Evolutionary conservation across 2,329 filamentous ascomycete genomes (phyloP), one percentile per base, ranked within the genome.

Genomic region (Tolypocladium tundrense): DNA sequence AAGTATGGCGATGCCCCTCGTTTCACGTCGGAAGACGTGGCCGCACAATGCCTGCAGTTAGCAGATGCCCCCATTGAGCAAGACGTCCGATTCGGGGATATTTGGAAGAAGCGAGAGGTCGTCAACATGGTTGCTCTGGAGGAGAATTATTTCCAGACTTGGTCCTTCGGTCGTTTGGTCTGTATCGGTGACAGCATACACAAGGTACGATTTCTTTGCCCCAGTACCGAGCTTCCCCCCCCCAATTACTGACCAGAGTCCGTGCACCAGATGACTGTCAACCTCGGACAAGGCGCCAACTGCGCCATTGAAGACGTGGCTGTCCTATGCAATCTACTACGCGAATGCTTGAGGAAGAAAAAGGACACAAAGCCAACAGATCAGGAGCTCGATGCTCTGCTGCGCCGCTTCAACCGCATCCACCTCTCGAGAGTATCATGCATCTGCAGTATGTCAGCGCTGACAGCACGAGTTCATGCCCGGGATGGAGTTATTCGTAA

Each of bases 131-230:
- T 54, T 19, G 42, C 53, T 19, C 24, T 55, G 8, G 57, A 58
- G 8, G 57, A 58, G 40, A 24, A 39, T 2, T 16, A 51, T 41
- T 50, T 54, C n/a, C 24, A 24, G 6, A 48, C 21, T 4, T 58
- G 57, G 57, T 50, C 42, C 9, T 58, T 31, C 8, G 57, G 53
- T 19, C 42, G 43, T 13, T n/a, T 58, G 19, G 57, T 55, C 33
- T 55, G 52, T 14, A 55, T 58, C 43, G 57, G 57, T 1, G 57
- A 58, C 16, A 58, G 57, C 24, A 55, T 55, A 21, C 57, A 58
- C 53, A 58, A 58, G 56, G 52, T 45, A 19, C 13, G 48, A 31
- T 13, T 3, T 27, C 19, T 35, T 48, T 14, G 4, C 1, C 5
- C 3, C 10, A 7, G 1, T 11, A 31, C 24, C 2, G 19, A 43